These are phyloP conservation scores for Cystobasidiaceae sp. DNA, from an alignment of 1,284 basidiomycete species.

Conservation along the genomic window DNA sequence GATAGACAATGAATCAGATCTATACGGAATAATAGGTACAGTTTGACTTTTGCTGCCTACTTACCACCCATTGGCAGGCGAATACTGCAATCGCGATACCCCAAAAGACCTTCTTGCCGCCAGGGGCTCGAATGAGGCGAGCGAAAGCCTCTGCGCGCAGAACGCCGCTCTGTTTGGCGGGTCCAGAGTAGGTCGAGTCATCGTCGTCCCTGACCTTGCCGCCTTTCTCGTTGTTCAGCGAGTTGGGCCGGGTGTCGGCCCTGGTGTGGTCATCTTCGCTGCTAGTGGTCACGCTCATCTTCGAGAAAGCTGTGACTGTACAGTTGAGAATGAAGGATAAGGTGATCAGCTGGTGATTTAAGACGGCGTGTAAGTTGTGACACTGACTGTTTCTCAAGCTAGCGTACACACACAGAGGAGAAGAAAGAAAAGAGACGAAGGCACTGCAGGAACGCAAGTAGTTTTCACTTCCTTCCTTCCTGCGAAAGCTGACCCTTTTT, in stretches of 20 bases:
- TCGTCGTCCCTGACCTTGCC: neutral
- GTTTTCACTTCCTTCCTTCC: too few relatives aligned
- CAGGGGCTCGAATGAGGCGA: neutral
- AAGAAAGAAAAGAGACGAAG: too few relatives aligned
- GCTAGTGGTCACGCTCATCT: neutral
- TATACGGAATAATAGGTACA: neutral
- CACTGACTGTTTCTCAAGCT: too few relatives aligned
- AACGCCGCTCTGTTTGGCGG: slow-evolving; percentile 10
- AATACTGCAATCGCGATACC: slow-evolving; percentile 6
- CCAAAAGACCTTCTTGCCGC: neutral
- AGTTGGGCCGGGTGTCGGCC: neutral
- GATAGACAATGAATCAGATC: neutral
- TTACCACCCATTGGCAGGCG: neutral
- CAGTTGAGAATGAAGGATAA: too few relatives aligned
- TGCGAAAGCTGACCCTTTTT: too few relatives aligned
- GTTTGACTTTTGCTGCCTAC: neutral
- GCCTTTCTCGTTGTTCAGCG: neutral
- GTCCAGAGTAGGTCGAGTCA: too few relatives aligned
- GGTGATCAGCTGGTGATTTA: too few relatives aligned
- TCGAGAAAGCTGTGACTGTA: neutral
- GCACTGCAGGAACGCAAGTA: too few relatives aligned
- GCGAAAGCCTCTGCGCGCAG: slow-evolving; percentile 4
- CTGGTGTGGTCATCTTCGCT: neutral
- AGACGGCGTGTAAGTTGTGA: too few relatives aligned
- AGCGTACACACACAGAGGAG: too few relatives aligned